Conservation (phyloP, 1,284 basidiomycete species). For the Thelephora terrestris region DNA sequence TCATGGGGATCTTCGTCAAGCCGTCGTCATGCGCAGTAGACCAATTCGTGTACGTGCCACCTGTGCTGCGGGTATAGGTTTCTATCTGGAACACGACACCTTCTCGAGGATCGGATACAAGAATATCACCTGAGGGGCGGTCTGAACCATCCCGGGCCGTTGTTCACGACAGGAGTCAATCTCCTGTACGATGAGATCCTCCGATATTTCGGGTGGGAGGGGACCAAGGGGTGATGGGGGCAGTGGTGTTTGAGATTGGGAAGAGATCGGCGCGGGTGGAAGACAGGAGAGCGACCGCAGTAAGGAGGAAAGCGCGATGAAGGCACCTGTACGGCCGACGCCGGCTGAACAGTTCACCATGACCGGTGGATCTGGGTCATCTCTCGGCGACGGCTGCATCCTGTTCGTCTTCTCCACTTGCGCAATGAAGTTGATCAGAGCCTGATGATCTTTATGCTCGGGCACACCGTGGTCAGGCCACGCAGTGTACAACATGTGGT, state of each 20-base stretch:
- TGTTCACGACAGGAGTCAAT: conserved; percentile 74
- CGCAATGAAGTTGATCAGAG: conserved; percentile 49
- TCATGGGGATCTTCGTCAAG: too few species aligned
- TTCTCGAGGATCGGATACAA: conserved; percentile 53
- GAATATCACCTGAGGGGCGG: conserved; percentile 51
- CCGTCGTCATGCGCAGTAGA: too few species aligned
- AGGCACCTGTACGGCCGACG: conserved; percentile 84
- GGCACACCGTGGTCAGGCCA: conserved; percentile 85
- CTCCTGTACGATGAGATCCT: conserved; percentile 64
- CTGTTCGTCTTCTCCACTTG: conserved; percentile 55
- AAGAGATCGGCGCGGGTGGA: conserved; percentile 14
- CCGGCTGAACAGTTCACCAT: conserved; percentile 85
- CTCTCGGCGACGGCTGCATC: conserved; percentile 13
- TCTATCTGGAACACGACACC: conserved; percentile 20
- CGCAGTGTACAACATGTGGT: conserved; percentile 60
- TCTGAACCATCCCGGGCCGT: conserved; percentile 73
- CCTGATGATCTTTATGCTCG: conserved; percentile 39
- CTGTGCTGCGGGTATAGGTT: too few species aligned
- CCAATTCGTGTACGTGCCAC: too few species aligned
- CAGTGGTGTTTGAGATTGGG: conserved; percentile 17
- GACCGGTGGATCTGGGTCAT: conserved; percentile 55
- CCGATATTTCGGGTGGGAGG: conserved; percentile 33
- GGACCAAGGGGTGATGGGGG: conserved; percentile 44
- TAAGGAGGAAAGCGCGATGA: conserved; percentile 69
- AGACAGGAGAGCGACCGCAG: conserved; percentile 50